These are phyloP conservation scores for Bacterosira constricta DNA, from an alignment of 108 stramenopile genomes.

Conservation along the genomic window DNA sequence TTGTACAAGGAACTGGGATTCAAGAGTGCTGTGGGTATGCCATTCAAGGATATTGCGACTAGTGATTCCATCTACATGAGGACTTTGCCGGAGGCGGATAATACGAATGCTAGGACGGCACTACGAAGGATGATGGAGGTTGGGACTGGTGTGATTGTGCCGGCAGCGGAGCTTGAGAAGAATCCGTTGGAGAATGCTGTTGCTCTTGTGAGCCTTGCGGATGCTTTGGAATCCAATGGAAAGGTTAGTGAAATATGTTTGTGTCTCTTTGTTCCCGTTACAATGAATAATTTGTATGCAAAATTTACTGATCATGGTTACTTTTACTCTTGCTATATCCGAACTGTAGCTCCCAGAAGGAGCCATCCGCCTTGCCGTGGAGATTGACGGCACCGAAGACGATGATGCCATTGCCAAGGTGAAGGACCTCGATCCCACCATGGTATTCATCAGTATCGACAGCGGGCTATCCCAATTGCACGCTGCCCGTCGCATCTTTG, in stretches of 20 bases:
- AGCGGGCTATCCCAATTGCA: conserved; percentile 83
- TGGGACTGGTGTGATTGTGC: conserved; percentile 90
- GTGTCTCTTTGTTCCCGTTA: not conserved
- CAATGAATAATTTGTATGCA: too few species aligned
- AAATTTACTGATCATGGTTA: too few species aligned
- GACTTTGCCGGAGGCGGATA: conserved; percentile 71
- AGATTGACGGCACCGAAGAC: conserved; percentile 79
- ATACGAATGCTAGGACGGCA: conserved; percentile 77
- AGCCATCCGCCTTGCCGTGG: conserved; percentile 87
- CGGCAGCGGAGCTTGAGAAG: conserved; percentile 84
- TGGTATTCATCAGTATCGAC: conserved; percentile 73
- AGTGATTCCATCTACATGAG: conserved; percentile 86
- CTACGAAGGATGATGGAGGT: conserved; percentile 91
- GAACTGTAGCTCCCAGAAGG: conserved; percentile 71
- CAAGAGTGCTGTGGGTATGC: conserved; percentile 97
- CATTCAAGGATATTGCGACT: conserved; percentile 97
- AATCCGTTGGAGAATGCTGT: conserved; percentile 91
- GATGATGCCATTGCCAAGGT: conserved; percentile 77
- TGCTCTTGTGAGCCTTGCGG: conserved; percentile 83
- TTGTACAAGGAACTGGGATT: conserved; percentile 90
- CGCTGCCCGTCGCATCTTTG: conserved; percentile 90
- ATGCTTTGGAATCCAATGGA: conserved; percentile 77
- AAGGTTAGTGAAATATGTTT: conserved; percentile 53
- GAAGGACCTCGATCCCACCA: conserved; percentile 74
- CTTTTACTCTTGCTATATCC: conserved; percentile 13